Evolutionary conservation across 2,329 filamentous ascomycete genomes (phyloP), one percentile per base, ranked within the genome.

Genomic region (Diatrype stigma): DNA sequence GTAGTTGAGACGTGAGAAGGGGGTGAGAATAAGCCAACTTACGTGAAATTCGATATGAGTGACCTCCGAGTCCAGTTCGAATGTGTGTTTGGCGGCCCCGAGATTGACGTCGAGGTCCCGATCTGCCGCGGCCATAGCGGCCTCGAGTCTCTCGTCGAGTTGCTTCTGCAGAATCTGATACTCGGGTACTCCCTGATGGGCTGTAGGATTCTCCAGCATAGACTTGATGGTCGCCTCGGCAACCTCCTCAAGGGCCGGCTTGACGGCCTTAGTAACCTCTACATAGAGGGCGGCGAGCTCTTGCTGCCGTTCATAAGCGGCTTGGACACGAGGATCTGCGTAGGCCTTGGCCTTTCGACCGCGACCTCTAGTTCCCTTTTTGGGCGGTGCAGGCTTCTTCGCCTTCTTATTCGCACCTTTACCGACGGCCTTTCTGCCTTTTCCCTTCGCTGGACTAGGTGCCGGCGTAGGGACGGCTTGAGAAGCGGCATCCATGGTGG

Each of bases 231-330:
- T 78, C 32, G 82, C 76, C 48, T 82, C 79, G 17, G 84, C 83
- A 19, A 90, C 73, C 62, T 88, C 84, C 52, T 84, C 81, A 14
- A 88, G 72, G 10, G 83, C 77, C 16, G 81, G 80, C 66, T 86
- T 88, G 59, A 87, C 69, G 28, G 79, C 75, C 58, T 81, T 78
- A 52, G 82, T 77, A 47, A 89, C 78, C 51, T 78, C 73, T n/a
- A 81, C 77, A 67, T 82, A 89, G 22, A 76, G 75, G 50, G 82
- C 81, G 66, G 86, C 86, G 60, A 89, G 73, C 59, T 86, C 79
- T 57, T 85, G 77, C 63, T 85, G 81, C 49, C 86, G 82, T 64
- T 84, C 80, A 57, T 81, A 79, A 51, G 77, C 75, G 47, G 79
- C 80, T 63, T 84, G 81, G 48, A 78, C 75, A 55, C 73, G 76